Base-by-base conservation (phyloP, 306 rosid species). In the Crataegus laevigata region DNA sequence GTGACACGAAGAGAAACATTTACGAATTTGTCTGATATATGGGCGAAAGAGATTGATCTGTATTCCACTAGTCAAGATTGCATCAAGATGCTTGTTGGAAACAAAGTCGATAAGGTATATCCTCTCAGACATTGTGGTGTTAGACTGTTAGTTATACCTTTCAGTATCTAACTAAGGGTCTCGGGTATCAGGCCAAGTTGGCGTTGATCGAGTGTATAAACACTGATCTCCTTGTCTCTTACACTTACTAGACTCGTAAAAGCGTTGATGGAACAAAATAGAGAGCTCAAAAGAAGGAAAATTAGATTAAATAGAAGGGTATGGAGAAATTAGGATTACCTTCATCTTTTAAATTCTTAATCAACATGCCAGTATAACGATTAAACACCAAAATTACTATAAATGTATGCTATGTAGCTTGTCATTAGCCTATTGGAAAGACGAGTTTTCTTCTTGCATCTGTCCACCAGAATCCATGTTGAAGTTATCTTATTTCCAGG, bases 41-140 rank as follows among this genome's bases (percentile, higher is more conserved):
- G 96, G 96, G 94, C 90, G 34, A 91, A 91, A 75, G 96, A 91
- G 83, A 89, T 86, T 75, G 96, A 89, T 74, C 50, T 89, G 11
- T 87, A 91, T 81, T 87, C 92, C 17, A 91, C 96, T 72, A 91
- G 78, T 84, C 96, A 84, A 82, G 93, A 91, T 65, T 91, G 93
- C 77, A 84, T 91, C 83, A 91, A 91, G 88, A 85, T 91, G 90
- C 96, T 91, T 72, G 91, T 91, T 6, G 94, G 96, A 58, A 91
- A 91, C 82, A 91, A 91, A 77, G 91, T 91, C 26, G 90, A 91
- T 80, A 91, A 82, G 90, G 96, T 85, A 77, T 14, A 81, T 60
- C 30, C 17, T 72, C 21, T 19, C 17, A 0, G 8, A 43, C 58
- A 3, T 57, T 57, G 6, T 24, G 8, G 38, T 34, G 38, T 34